Evolutionary conservation across 495 filamentous ascomycete genomes (phyloP).

Genomic region (Aspergillus funiculosus): DNA sequence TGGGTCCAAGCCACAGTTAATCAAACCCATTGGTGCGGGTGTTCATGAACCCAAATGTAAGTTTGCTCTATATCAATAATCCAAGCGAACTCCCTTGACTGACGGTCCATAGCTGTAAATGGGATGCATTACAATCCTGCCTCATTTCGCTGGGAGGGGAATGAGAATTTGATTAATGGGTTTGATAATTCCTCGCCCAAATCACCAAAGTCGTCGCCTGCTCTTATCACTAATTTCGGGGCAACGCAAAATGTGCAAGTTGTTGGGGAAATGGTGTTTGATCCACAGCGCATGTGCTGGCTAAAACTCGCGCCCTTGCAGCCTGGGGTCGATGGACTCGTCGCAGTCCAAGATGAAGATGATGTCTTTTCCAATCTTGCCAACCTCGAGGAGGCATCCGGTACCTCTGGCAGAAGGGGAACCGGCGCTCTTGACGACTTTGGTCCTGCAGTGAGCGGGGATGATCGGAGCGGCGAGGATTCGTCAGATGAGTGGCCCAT

Average conservation of each 20-base stretch:
- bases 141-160: constrained; percentile 88
- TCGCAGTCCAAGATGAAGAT: constrained; percentile 48
- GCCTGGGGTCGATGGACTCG: constrained; percentile 24
- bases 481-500: constrained; percentile 70
- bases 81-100: background rate
- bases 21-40: constrained; percentile 60
- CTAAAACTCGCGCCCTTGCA: constrained; percentile 58
- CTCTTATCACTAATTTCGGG: constrained; percentile 87
- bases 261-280: constrained; percentile 93
- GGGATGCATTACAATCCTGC: constrained; percentile 92
- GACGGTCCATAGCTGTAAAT: constrained; percentile 58
- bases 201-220: constrained; percentile 66
- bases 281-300: constrained; percentile 94
- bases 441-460: constrained; percentile 36
- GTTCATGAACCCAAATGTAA: constrained; percentile 62
- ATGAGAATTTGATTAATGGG: constrained; percentile 71
- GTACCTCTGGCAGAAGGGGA: constrained; percentile 31
- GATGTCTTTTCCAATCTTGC: constrained; percentile 79
- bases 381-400: constrained; percentile 56
- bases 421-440: constrained; percentile 27
- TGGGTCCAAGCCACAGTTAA: constrained; percentile 61
- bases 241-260: constrained; percentile 73
- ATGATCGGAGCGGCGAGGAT: constrained; percentile 48
- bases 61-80: constrained; percentile 23
- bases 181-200: constrained; percentile 58